A percentile compares a stretch with the other conserved stretches of the same genome.
These are phyloP conservation scores for Climacium dendroides DNA, from an alignment of 225 moss, liverwort and hornwort species.

Conservation along the genomic window DNA sequence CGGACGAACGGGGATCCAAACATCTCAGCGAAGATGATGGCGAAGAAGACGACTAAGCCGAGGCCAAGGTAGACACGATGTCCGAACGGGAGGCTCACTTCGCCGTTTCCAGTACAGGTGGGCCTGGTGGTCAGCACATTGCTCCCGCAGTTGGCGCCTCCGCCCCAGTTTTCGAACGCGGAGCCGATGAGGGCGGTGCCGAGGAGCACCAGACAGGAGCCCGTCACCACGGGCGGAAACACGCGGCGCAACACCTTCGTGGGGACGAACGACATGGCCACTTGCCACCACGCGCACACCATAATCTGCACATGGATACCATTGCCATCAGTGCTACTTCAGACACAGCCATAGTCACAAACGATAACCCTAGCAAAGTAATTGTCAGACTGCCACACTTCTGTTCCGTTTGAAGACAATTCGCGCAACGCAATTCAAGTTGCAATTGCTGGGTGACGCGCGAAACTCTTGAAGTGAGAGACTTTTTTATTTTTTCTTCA, in stretches of 20 bases:
- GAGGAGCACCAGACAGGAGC: constrained; percentile 67
- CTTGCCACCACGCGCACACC: constrained; percentile 67
- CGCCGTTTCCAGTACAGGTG: constrained; percentile 64
- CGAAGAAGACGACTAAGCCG: constrained; percentile 65
- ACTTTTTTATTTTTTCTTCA: no score
- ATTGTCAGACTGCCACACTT: neutral
- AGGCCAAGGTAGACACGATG: constrained; percentile 62
- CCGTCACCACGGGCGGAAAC: constrained; percentile 93
- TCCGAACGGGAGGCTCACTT: constrained; percentile 58
- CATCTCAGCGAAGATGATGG: constrained; percentile 58
- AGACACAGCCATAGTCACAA: neutral
- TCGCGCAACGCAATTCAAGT: neutral
- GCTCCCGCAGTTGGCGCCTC: constrained; percentile 42
- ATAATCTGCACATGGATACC: neutral
- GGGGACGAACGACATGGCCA: constrained; percentile 64
- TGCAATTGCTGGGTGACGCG: no score
- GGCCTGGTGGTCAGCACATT: constrained; percentile 53
- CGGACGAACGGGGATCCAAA: constrained; percentile 87
- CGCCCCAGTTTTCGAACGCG: constrained; percentile 83
- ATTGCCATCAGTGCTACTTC: neutral
- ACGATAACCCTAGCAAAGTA: neutral
- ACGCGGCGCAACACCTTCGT: constrained; percentile 45
- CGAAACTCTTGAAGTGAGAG: neutral
- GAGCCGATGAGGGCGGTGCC: constrained; percentile 55
- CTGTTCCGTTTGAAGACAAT: neutral